Conservation (phyloP, 1,284 basidiomycete genomes). For the Microstroma glucosiphilum region DNA sequence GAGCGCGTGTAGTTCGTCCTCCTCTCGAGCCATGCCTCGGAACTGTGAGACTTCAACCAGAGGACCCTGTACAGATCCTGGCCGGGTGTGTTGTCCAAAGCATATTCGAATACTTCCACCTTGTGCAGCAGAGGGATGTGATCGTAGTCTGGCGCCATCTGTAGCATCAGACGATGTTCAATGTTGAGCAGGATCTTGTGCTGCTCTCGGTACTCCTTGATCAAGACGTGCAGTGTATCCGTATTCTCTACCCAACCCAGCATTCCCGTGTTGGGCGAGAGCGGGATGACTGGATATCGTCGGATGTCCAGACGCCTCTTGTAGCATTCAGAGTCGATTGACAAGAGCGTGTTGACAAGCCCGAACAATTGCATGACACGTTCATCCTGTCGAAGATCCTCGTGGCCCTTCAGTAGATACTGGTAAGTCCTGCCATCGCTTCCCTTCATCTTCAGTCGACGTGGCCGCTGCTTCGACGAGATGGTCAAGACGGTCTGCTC, state of each 20-base stretch:
- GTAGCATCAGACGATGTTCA: conserved; percentile 92
- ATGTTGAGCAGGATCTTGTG: conserved; percentile 91
- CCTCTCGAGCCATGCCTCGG: conserved; percentile 96
- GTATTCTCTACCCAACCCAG: conserved; percentile 94
- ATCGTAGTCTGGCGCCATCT: conserved; percentile 99
- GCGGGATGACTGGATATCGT: conserved; percentile 83
- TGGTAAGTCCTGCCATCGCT: conserved; percentile 91
- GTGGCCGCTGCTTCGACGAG: conserved; percentile 94
- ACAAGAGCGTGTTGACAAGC: conserved; percentile 88
- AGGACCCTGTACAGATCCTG: conserved; percentile 97
- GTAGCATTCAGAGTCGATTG: conserved; percentile 88
- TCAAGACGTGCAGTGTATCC: conserved; percentile 95
- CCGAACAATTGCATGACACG: conserved; percentile 99
- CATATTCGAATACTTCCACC: conserved; percentile 99
- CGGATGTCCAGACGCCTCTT: conserved; percentile 93
- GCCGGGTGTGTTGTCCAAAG: conserved; percentile 94
- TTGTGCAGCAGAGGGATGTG: conserved; percentile 89
- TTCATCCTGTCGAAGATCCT: conserved; percentile 97
- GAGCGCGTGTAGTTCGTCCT: conserved; percentile 94
- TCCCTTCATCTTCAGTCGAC: conserved; percentile 79
- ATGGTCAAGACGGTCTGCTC: conserved; percentile 62
- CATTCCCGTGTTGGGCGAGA: conserved; percentile 92
- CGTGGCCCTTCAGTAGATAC: conserved; percentile 92
- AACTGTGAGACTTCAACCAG: conserved; percentile 90
- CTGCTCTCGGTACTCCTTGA: conserved; percentile 61